phyloP scores from a whole-genome alignment of 2,329 filamentous ascomycete species.

The Trichoderma polysporum region DNA sequence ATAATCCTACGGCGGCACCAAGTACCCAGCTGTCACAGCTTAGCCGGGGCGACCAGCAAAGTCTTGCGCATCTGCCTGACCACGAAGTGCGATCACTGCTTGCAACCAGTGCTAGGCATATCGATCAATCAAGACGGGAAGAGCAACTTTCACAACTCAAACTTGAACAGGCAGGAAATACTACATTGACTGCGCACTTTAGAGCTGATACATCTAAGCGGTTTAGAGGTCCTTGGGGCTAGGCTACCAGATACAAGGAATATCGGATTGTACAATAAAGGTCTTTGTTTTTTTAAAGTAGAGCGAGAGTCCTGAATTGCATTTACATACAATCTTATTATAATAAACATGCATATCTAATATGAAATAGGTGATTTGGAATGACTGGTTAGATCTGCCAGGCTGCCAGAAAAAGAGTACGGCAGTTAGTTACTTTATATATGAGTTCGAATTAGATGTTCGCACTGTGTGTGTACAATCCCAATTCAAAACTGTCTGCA shows the following conservation, averaged over 20 bases:
- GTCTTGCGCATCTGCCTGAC: conserved; percentile 23
- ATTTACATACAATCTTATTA: not conserved
- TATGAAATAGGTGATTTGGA: not conserved
- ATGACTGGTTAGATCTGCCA: not conserved
- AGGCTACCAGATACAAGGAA: not conserved
- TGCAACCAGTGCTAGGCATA: conserved; percentile 18
- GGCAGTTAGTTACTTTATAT: not conserved
- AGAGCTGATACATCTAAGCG: conserved; percentile 21
- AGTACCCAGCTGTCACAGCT: conserved; percentile 23
- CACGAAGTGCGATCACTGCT: conserved; percentile 26
- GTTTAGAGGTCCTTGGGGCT: conserved; percentile 21
- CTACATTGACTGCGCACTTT: conserved; percentile 24
- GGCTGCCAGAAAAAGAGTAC: not conserved
- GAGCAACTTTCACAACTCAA: conserved; percentile 22
- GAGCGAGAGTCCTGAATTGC: not conserved
- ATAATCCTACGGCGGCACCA: not conserved
- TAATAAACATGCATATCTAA: not conserved
- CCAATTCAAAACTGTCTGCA: no score
- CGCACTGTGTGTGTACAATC: not conserved
- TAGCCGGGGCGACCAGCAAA: conserved; percentile 23
- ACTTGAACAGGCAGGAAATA: conserved; percentile 22
- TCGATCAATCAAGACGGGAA: conserved; percentile 21
- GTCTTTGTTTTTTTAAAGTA: not conserved
- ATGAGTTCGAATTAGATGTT: not conserved
- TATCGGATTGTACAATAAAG: not conserved